These are phyloP conservation scores for Wickerhamiella azyma DNA, from an alignment of 805 yeast species.

Conservation along the genomic window DNA sequence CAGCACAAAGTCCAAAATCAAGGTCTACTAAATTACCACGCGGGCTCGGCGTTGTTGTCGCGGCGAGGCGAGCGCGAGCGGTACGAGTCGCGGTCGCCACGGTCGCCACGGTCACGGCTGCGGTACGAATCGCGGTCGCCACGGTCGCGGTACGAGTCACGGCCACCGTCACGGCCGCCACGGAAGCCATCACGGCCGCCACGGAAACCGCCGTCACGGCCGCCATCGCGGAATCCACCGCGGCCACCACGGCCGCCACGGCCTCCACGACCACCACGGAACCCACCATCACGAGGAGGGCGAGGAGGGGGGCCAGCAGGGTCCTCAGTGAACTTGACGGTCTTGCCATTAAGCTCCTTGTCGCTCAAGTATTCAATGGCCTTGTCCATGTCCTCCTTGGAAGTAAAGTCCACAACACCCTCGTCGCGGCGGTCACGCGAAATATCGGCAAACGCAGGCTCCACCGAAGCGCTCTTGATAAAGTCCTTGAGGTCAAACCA, in stretches of 20 bases:
- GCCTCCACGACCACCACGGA: constrained; percentile 35
- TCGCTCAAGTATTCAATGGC: constrained; percentile 69
- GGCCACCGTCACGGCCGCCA: constrained; percentile 16
- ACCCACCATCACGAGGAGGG: constrained; percentile 16
- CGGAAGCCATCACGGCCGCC: constrained; percentile 17
- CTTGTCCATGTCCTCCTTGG: constrained; percentile 78
- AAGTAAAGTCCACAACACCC: constrained; percentile 76
- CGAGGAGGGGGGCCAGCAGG: constrained; percentile 31
- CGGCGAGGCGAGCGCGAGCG: neutral
- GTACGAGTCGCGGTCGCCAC: neutral
- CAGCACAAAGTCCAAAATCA: neutral
- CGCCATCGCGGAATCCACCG: constrained; percentile 26
- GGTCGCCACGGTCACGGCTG: constrained; percentile 1
- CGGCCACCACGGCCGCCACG: constrained; percentile 39
- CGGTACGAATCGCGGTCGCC: constrained; percentile 1
- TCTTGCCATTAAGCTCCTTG: constrained; percentile 55
- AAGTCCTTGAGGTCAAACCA: constrained; percentile 49
- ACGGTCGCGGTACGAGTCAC: constrained; percentile 18
- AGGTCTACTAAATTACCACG: neutral
- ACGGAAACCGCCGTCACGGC: constrained; percentile 2
- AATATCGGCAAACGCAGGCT: constrained; percentile 27
- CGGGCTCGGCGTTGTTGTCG: constrained; percentile 2
- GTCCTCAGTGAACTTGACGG: constrained; percentile 62
- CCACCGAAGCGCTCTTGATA: constrained; percentile 49
- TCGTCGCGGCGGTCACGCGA: constrained; percentile 25